Conservation (phyloP, 345 rosid genomes). For the Lepidium didymum region DNA sequence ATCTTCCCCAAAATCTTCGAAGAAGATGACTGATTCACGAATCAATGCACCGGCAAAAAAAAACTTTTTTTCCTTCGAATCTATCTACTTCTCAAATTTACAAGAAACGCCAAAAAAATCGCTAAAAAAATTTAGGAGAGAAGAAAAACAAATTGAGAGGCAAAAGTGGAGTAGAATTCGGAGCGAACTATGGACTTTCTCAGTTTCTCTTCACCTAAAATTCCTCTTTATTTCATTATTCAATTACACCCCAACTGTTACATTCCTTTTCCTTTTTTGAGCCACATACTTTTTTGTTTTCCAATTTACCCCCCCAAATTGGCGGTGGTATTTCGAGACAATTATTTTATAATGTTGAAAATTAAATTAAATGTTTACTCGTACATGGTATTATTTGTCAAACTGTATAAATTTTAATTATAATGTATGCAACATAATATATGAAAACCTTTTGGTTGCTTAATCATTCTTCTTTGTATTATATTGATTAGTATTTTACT, state of each 20-base stretch:
- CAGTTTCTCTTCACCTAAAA: conserved; percentile 16
- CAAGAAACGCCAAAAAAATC: conserved; percentile 5
- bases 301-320: background rate
- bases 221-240: conserved; percentile 1
- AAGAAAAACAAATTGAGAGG: background rate
- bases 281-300: background rate
- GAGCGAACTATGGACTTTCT: conserved; percentile 21
- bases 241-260: conserved; percentile 2
- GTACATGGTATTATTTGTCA: background rate
- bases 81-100: conserved; percentile 21
- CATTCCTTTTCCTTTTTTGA: conserved; percentile 8
- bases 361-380: background rate
- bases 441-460: background rate
- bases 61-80: background rate
- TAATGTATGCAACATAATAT: background rate
- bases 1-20: background rate
- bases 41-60: conserved; percentile 20
- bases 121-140: background rate
- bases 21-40: conserved; percentile 25
- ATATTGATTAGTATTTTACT: no score
- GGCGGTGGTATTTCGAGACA: conserved; percentile 3
- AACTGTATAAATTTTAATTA: background rate
- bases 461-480: background rate
- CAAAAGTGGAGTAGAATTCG: conserved; percentile 19
- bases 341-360: background rate